A percentile compares a stretch with the other conserved stretches of the same genome.
Conservation (phyloP, 78 protist genomes). For the Cavenderia fasciculata region DNA sequence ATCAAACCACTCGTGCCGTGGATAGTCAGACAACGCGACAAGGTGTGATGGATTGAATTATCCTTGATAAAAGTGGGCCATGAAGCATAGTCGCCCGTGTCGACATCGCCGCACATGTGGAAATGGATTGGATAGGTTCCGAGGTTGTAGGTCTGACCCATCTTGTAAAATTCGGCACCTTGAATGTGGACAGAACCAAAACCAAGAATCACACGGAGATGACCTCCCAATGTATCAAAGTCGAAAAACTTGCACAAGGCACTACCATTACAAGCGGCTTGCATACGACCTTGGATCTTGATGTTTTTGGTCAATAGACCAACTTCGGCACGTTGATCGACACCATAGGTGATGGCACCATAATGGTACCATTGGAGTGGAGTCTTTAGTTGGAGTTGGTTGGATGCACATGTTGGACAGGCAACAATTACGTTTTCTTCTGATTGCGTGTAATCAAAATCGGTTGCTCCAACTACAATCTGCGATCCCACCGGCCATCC, state of each 20-base stretch:
- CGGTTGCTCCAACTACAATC: constrained; percentile 51
- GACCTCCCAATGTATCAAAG: constrained; percentile 66
- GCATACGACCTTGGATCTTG: constrained; percentile 36
- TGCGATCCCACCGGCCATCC: constrained; percentile 48
- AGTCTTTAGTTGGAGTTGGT: constrained; percentile 21
- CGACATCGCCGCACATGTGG: constrained; percentile 79
- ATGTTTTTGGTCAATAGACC: constrained; percentile 53
- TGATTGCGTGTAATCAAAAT: constrained; percentile 49
- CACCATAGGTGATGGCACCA: constrained; percentile 56
- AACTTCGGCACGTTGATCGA: constrained; percentile 67
- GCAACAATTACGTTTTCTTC: constrained; percentile 12
- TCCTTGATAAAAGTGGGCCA: constrained; percentile 73
- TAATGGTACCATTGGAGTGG: constrained; percentile 33
- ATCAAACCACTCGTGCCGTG: constrained; percentile 73
- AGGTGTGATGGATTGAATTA: constrained; percentile 74
- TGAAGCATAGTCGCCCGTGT: constrained; percentile 37
- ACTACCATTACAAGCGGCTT: constrained; percentile 25
- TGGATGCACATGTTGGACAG: constrained; percentile 36
- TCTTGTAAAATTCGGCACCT: constrained; percentile 65
- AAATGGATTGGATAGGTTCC: constrained; percentile 81
- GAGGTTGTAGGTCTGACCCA: constrained; percentile 74
- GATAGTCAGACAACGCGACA: constrained; percentile 53
- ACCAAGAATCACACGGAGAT: constrained; percentile 3
- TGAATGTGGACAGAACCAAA: constrained; percentile 53
- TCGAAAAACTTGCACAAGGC: constrained; percentile 19